phyloP scores from a whole-genome alignment of 176 grass and related monocot species.

The Melocanna baccifera region DNA sequence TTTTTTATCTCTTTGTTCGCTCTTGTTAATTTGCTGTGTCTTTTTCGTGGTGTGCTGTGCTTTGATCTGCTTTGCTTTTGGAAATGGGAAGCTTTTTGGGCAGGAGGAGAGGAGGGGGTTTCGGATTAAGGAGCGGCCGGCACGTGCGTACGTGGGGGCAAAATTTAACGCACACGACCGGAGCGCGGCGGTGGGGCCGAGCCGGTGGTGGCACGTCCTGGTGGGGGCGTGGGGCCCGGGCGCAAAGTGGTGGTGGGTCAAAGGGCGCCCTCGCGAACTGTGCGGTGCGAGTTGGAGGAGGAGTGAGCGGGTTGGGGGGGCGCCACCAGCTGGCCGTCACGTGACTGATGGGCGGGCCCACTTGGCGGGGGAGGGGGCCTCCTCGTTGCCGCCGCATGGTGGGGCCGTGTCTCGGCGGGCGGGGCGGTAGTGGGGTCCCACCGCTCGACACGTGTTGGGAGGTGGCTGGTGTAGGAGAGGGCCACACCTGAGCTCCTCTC shows the following conservation, averaged over 20 bases:
- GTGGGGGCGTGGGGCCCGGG: background rate
- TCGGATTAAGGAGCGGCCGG: background rate
- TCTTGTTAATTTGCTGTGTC: background rate
- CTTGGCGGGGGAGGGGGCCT: background rate
- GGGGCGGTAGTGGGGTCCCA: background rate
- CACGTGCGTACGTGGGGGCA: constrained; percentile 34
- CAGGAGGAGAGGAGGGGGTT: too few relatives aligned
- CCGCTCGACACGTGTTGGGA: constrained; percentile 19
- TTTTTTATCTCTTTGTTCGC: background rate
- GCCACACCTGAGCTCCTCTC: too few relatives aligned
- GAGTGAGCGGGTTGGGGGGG: background rate
- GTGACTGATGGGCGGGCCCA: constrained; percentile 18
- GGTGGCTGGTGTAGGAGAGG: background rate
- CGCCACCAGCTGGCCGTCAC: background rate
- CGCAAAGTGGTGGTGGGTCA: constrained; percentile 34
- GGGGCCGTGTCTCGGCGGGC: background rate
- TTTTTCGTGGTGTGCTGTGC: background rate
- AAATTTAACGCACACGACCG: constrained; percentile 36
- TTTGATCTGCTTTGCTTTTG: background rate
- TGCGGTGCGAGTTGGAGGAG: background rate
- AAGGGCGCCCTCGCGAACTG: constrained; percentile 34
- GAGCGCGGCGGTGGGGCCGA: constrained; percentile 5
- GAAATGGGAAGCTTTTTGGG: background rate
- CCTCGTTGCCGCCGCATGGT: constrained; percentile 6
- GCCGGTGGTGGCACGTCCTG: background rate